Evolutionary conservation across 2,329 filamentous ascomycete genomes (phyloP), one percentile per base, ranked within the genome.

Genomic region (Epichloe festucae): DNA sequence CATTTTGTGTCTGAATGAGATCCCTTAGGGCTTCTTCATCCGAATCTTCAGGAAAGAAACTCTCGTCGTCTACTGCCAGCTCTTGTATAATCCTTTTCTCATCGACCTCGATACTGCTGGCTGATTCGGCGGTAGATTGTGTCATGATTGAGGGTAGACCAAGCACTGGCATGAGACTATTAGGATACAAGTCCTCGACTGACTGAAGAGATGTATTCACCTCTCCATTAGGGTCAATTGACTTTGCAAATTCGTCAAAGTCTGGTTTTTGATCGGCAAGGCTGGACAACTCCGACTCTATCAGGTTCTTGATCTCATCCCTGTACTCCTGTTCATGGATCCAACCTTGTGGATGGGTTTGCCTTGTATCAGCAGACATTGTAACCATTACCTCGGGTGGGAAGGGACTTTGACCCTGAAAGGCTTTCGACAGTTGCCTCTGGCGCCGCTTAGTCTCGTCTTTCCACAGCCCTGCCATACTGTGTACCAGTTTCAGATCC

Each of bases 381-480:
- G 89, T 88, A 3, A 94, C 78, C 53, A 97, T 70, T 4, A 82
- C 89, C 58, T 95, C 90, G 0, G 82, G 73, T 2, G 86, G 82
- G 57, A 95, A 95, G 0, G 89, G 87, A 55, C 79, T 91, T 59
- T 81, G 87, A 5, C 75, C 79, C 35, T 81, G 75, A 56, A 81
- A 74, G 5, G 69, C 70, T 46, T 84, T 72, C 2, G 81, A 78
- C 77, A 91, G 84, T 45, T 78, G 79, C 46, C 78, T 74, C 65
- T 87, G 91, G 35, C 90, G 79, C 44, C 90, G 79, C 53, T 81
- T 82, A 0, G 85, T 88, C 66, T 97, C 93, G 59, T 95, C 89
- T 63, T 82, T 83, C 93, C 93, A 98, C 3, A 98, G 69, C 0
- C 87, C 86, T 51, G 89, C 89, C 87, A 98, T 91, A 56, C 93